Percentiles rank a stretch among this genome's conserved stretches.
These are phyloP conservation scores for Lecanicillium sp. DNA, from an alignment of 2,329 filamentous ascomycete genomes.

Conservation along the genomic window DNA sequence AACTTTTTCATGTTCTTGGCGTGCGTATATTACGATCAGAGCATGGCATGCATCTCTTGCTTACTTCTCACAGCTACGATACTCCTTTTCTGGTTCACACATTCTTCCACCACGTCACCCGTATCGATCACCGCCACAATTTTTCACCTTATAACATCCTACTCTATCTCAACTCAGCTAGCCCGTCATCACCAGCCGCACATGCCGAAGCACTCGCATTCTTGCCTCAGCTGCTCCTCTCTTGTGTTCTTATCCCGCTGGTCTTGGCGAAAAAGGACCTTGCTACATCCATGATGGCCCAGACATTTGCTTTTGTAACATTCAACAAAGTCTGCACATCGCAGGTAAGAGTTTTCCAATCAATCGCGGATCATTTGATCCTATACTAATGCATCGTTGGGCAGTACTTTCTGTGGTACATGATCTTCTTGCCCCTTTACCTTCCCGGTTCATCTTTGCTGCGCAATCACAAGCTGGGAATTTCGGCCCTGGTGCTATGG, in stretches of 20 bases:
- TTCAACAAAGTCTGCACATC: constrained; percentile 99
- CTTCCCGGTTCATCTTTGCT: constrained; percentile 73
- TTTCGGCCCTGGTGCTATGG: constrained; percentile 64
- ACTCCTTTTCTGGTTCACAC: constrained; percentile 79
- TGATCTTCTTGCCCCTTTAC: constrained; percentile 87
- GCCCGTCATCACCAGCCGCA: constrained; percentile 30
- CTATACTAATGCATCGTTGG: neutral
- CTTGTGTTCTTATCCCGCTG: constrained; percentile 67
- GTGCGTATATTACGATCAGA: constrained; percentile 35
- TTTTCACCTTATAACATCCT: constrained; percentile 95
- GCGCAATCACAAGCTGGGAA: constrained; percentile 48
- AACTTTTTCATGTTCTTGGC: constrained; percentile 72
- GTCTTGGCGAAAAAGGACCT: constrained; percentile 74
- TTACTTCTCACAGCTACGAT: constrained; percentile 53
- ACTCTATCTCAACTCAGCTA: constrained; percentile 75
- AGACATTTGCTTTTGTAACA: constrained; percentile 93
- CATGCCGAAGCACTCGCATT: constrained; percentile 76
- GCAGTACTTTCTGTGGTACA: constrained; percentile 97
- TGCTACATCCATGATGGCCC: constrained; percentile 77
- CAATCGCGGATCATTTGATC: neutral
- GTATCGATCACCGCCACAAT: constrained; percentile 95
- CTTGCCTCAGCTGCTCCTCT: constrained; percentile 75
- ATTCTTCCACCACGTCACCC: constrained; percentile 84
- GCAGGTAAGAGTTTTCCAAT: constrained; percentile 58
- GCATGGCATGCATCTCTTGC: neutral